phyloP scores from a whole-genome alignment of 768 basidiomycete genomes.

The Amanita pallidorosea region DNA sequence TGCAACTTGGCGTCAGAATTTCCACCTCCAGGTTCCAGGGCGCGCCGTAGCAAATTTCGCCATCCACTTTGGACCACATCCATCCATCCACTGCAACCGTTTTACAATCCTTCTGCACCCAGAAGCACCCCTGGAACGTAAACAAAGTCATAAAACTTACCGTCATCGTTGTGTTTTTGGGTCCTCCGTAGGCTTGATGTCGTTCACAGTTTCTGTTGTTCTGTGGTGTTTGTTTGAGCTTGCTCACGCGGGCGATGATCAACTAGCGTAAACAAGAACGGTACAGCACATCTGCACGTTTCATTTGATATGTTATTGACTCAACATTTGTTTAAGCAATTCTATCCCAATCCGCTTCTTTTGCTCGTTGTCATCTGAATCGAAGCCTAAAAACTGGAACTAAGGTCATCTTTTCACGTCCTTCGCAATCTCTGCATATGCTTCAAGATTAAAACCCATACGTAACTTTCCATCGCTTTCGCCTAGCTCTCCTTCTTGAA shows the following conservation, averaged over 20 bases:
- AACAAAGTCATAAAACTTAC: background rate
- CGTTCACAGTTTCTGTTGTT: background rate
- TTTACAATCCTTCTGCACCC: background rate
- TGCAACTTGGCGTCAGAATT: background rate
- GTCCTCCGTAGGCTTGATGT: conserved; percentile 1
- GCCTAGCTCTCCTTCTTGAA: too few species aligned
- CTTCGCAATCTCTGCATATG: too few species aligned
- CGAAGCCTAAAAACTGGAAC: too few species aligned
- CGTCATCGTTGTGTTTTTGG: background rate
- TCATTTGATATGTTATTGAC: too few species aligned
- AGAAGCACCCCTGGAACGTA: background rate
- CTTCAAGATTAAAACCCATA: too few species aligned
- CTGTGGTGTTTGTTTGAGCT: background rate
- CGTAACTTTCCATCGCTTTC: too few species aligned
- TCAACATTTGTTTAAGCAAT: too few species aligned
- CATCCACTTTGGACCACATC: conserved; percentile 3
- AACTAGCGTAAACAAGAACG: background rate
- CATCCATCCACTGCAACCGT: conserved; percentile 3
- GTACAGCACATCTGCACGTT: too few species aligned
- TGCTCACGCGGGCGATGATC: background rate
- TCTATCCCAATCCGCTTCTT: too few species aligned
- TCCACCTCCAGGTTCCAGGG: background rate
- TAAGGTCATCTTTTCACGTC: too few species aligned
- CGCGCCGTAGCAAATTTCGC: background rate
- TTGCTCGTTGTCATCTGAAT: too few species aligned